Conservation (phyloP, 176 grass and related monocot genomes). For the Elaeis guineensis region DNA sequence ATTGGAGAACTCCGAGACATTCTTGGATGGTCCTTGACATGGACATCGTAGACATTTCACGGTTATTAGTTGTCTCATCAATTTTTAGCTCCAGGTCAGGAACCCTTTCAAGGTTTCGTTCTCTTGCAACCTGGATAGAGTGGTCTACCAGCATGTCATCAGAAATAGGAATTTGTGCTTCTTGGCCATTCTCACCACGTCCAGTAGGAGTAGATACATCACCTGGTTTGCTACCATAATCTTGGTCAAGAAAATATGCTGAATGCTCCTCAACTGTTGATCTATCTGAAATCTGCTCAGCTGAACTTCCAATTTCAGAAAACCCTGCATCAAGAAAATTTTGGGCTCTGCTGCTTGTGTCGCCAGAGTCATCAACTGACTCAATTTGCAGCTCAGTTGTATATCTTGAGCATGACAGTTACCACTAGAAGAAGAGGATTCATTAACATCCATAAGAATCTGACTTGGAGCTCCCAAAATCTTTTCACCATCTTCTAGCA, state of each 20-base stretch:
- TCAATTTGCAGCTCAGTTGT: background rate
- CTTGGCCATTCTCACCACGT: slow-evolving; percentile 22
- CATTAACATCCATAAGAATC: slow-evolving; percentile 21
- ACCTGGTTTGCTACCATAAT: background rate
- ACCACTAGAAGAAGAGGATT: background rate
- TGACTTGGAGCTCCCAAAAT: slow-evolving; percentile 3
- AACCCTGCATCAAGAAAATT: slow-evolving; percentile 11
- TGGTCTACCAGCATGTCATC: slow-evolving; percentile 22
- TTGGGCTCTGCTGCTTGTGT: slow-evolving; percentile 8
- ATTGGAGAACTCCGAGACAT: slow-evolving; percentile 17
- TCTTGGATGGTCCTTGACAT: slow-evolving; percentile 18
- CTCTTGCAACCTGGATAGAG: slow-evolving; percentile 17
- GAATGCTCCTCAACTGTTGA: background rate
- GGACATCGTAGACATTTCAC: background rate
- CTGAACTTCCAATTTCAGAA: slow-evolving; percentile 3
- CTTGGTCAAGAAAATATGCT: slow-evolving; percentile 28
- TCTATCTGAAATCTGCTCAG: background rate
- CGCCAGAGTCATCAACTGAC: slow-evolving; percentile 1
- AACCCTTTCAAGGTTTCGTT: slow-evolving; percentile 3
- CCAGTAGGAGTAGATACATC: slow-evolving; percentile 21
- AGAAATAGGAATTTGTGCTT: slow-evolving; percentile 18
- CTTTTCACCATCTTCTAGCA: slow-evolving; percentile 8
- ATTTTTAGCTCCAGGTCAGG: background rate
- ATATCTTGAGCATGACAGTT: slow-evolving; percentile 5
- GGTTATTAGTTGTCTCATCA: background rate